These are phyloP conservation scores for Candida boleticola DNA, from an alignment of 805 yeast species.

Conservation along the genomic window DNA sequence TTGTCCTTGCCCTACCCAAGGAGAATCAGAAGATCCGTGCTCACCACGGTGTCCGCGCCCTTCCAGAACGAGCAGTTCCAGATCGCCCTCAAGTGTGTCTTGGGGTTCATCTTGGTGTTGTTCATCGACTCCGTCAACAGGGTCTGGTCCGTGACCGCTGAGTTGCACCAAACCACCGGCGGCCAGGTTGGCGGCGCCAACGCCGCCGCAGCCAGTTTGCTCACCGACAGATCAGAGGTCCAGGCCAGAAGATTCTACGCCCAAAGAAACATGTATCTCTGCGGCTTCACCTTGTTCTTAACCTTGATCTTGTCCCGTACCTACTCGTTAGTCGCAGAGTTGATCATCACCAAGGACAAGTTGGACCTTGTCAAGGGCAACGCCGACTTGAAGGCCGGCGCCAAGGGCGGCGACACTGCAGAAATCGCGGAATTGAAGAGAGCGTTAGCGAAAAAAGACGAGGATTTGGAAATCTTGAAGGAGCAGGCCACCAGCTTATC, in stretches of 20 bases:
- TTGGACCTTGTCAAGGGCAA: constrained; percentile 37
- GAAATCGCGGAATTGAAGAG: constrained; percentile 48
- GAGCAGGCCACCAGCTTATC: constrained; percentile 68
- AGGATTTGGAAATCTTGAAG: constrained; percentile 64
- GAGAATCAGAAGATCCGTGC: constrained; percentile 62
- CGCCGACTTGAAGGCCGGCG: constrained; percentile 17
- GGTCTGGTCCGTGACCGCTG: constrained; percentile 66
- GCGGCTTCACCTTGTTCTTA: constrained; percentile 92
- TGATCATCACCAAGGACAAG: constrained; percentile 62
- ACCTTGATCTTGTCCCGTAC: constrained; percentile 85
- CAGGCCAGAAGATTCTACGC: constrained; percentile 92
- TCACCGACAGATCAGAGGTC: constrained; percentile 72
- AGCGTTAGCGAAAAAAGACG: constrained; percentile 53
- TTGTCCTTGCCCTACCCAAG: constrained; percentile 88
- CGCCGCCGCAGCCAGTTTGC: constrained; percentile 21
- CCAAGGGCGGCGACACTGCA: constrained; percentile 25
- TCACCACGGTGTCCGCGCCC: constrained; percentile 62
- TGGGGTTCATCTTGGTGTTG: constrained; percentile 78
- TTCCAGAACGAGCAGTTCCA: constrained; percentile 70
- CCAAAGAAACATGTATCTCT: constrained; percentile 92
- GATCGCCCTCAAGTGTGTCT: constrained; percentile 73
- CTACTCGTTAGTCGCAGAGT: constrained; percentile 72
- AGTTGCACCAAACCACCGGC: constrained; percentile 34
- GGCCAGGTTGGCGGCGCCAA: constrained; percentile 14
- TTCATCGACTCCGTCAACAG: constrained; percentile 89